These are phyloP conservation scores for Scytalidium sp. DNA, from an alignment of 2,329 filamentous ascomycete species.

Conservation along the genomic window DNA sequence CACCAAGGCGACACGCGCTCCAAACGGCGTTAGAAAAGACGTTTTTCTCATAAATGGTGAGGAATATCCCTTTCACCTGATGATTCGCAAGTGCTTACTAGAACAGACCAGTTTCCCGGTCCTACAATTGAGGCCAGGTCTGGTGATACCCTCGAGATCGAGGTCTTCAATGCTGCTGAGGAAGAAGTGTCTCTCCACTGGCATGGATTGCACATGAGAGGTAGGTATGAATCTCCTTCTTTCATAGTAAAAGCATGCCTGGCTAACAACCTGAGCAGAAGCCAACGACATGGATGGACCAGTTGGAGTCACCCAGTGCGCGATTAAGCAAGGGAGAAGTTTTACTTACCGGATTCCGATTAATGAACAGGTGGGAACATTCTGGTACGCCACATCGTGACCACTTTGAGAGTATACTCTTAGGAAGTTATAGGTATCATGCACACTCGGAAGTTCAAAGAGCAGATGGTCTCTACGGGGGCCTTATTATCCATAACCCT, in stretches of 20 bases:
- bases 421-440: slow-evolving; percentile 28
- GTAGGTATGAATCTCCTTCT: slow-evolving; percentile 1
- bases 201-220: slow-evolving; percentile 42
- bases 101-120: slow-evolving; percentile 37
- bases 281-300: slow-evolving; percentile 9
- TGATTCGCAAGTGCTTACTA: neutral
- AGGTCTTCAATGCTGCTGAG: slow-evolving; percentile 35
- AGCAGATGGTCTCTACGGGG: slow-evolving; percentile 41
- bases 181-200: slow-evolving; percentile 42
- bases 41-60: slow-evolving; percentile 46
- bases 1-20: slow-evolving; percentile 31
- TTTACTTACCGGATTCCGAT: slow-evolving; percentile 1
- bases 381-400: neutral
- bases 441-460: slow-evolving; percentile 37
- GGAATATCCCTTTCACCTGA: neutral
- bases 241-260: neutral
- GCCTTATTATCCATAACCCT: slow-evolving; percentile 36
- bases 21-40: slow-evolving; percentile 46
- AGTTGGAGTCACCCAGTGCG: neutral
- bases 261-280: slow-evolving; percentile 8
- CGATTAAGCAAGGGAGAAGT: neutral
- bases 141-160: slow-evolving; percentile 41
- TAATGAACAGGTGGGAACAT: slow-evolving; percentile 6
- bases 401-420: neutral
- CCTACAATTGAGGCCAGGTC: slow-evolving; percentile 44